Percentiles rank a stretch among this genome's conserved stretches.
Conservation (phyloP, 2,329 filamentous ascomycete species). For the Coniochaeta pulveracea region DNA sequence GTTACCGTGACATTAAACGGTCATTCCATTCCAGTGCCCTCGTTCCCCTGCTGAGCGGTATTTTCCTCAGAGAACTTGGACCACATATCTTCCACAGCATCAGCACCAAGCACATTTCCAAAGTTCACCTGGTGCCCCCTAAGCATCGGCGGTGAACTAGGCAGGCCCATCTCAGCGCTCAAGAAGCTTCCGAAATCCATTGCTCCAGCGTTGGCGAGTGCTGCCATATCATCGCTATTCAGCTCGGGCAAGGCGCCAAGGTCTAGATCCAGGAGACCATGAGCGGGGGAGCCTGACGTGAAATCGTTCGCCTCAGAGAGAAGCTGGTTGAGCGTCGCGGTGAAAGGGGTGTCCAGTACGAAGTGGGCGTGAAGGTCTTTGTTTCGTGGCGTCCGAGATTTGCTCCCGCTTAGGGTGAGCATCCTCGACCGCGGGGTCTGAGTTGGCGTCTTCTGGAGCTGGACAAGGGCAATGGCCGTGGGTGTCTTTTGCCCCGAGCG, state of each 20-base stretch:
- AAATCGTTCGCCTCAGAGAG: slow-evolving; percentile 44
- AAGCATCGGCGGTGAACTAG: slow-evolving; percentile 33
- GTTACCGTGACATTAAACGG: too few species aligned
- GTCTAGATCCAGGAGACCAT: slow-evolving; percentile 30
- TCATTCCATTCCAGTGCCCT: too few species aligned
- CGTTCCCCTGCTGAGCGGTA: too few species aligned
- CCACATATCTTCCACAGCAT: too few species aligned
- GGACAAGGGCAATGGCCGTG: slow-evolving; percentile 21
- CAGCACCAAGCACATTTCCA: slow-evolving; percentile 12
- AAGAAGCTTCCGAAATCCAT: slow-evolving; percentile 38
- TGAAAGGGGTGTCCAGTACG: slow-evolving; percentile 40
- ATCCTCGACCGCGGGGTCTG: slow-evolving; percentile 23
- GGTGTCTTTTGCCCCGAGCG: slow-evolving; percentile 35
- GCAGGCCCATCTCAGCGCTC: slow-evolving; percentile 32
- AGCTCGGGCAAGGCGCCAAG: slow-evolving; percentile 26
- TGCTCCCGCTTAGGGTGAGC: slow-evolving; percentile 17
- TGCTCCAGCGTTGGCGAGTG: slow-evolving; percentile 7
- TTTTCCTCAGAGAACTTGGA: too few species aligned
- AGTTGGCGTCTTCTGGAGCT: slow-evolving; percentile 35
- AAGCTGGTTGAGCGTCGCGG: slow-evolving; percentile 51
- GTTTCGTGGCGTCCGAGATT: slow-evolving; percentile 31
- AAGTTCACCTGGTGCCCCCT: slow-evolving; percentile 13
- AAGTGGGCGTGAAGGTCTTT: slow-evolving; percentile 21
- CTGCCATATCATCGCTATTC: slow-evolving; percentile 20
- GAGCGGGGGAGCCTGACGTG: slow-evolving; percentile 23